Evolutionary conservation across 441 rosid species (phyloP).

Genomic region (Pelargonium australe): DNA sequence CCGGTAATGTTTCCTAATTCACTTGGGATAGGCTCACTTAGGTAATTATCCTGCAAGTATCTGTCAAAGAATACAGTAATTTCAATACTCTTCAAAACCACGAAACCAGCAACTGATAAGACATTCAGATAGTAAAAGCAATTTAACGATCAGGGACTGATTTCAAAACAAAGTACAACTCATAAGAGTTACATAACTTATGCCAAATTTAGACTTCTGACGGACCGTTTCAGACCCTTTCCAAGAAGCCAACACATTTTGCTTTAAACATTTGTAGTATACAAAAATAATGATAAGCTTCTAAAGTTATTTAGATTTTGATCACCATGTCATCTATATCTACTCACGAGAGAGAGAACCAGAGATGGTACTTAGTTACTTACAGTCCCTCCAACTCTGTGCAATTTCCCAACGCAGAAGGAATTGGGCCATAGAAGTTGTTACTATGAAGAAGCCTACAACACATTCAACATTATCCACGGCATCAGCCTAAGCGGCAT

Average conservation of each 20-base stretch:
- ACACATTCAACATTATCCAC: neutral
- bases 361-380: slow-evolving; percentile 9
- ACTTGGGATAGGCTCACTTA: slow-evolving; percentile 70
- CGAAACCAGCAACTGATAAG: neutral
- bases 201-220: neutral
- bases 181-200: too few species aligned
- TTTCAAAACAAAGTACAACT: too few species aligned
- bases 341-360: neutral
- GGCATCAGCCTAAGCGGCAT: neutral
- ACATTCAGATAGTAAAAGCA: neutral
- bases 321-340: too few species aligned
- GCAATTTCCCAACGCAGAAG: slow-evolving; percentile 10
- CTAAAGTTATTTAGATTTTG: too few species aligned
- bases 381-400: slow-evolving; percentile 12
- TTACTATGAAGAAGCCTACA: slow-evolving; percentile 12
- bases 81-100: neutral
- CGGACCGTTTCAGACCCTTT: neutral
- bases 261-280: too few species aligned
- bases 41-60: slow-evolving; percentile 82
- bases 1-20: slow-evolving; percentile 69
- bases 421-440: slow-evolving; percentile 13
- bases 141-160: too few species aligned
- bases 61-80: slow-evolving; percentile 37
- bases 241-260: too few species aligned
- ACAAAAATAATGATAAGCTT: too few species aligned